These are phyloP conservation scores for Leccinum obscurum DNA, from an alignment of 768 basidiomycete species.

Conservation along the genomic window DNA sequence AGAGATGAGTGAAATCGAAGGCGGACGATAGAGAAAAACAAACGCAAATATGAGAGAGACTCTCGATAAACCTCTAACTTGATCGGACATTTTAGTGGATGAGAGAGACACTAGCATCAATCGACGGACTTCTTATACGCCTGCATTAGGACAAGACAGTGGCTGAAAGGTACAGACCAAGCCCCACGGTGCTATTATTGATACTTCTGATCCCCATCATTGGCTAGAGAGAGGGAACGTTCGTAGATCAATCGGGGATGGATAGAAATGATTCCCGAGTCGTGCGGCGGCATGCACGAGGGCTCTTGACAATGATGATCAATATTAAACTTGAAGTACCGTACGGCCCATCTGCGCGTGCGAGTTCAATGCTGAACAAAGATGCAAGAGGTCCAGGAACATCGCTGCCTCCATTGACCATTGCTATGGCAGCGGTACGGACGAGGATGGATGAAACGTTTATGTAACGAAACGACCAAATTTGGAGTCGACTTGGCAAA, in stretches of 20 bases:
- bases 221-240: slow-evolving; percentile 21
- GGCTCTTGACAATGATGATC: neutral
- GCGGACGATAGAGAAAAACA: slow-evolving; percentile 30
- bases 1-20: slow-evolving; percentile 1
- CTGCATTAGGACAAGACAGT: neutral
- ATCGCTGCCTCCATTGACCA: neutral
- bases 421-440: neutral
- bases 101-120: slow-evolving; percentile 1
- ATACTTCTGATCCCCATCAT: slow-evolving; percentile 8
- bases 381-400: neutral
- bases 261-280: neutral
- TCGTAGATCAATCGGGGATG: slow-evolving; percentile 13
- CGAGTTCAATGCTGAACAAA: neutral
- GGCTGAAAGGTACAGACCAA: neutral
- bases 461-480: neutral
- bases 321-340: neutral
- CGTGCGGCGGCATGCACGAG: neutral
- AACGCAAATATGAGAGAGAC: slow-evolving; percentile 88
- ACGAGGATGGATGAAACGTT: neutral
- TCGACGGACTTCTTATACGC: slow-evolving; percentile 11
- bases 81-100: slow-evolving; percentile 19
- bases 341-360: neutral
- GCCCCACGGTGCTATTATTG: neutral
- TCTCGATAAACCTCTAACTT: slow-evolving; percentile 37
- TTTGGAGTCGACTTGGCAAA: neutral